Base-by-base conservation (phyloP, 331 rosid genomes). In the Prunus yedoensis region DNA sequence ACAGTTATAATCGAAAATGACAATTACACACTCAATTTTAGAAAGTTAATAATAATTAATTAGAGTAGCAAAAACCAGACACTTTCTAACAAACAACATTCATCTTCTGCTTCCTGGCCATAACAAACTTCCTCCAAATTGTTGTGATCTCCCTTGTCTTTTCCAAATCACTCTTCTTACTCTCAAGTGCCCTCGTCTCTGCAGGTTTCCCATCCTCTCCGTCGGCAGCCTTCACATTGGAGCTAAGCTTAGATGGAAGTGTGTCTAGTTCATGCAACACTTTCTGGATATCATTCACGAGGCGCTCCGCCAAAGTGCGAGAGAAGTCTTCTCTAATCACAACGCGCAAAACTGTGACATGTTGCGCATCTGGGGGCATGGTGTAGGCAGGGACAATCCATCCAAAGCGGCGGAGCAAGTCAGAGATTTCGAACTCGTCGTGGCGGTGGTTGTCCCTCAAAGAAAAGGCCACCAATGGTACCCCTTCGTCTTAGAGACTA, bases 371-470 rank as follows among this genome's bases (percentile, higher is more conserved):
- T 0, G 97, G 87, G 0, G 97, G 96, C 97, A 92, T 92, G 46
- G 92, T 92, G 88, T 92, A 92, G 11, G 97, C 97, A 0, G 97
- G 97, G 45, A 92, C 93, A 2, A 92, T 92, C 97, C 97, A 92
- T 0, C 97, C 97, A 27, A 80, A 90, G 38, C 97, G 93, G 8
- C 97, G 69, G 43, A 92, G 72, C 53, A 78, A 18, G 70, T 92
- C 94, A 0, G 97, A 89, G 20, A 92, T 82, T 68, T 92, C 94
- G 41, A 92, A 92, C 65, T 92, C 97, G 3, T 86, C 79, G 49
- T 83, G 90, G 57, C 74, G 81, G 27, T 71, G 77, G 80, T 75
- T 84, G 81, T 92, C 85, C 70, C 89, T 90, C 81, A 92, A 69
- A 47, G 91, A 84, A 60, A 92, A 92, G 5, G 97, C 97, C 65